Percentiles rank a stretch among this genome's conserved stretches.
These are phyloP conservation scores for Solanum arcanum DNA, from an alignment of 257 asterid genomes.

Conservation along the genomic window DNA sequence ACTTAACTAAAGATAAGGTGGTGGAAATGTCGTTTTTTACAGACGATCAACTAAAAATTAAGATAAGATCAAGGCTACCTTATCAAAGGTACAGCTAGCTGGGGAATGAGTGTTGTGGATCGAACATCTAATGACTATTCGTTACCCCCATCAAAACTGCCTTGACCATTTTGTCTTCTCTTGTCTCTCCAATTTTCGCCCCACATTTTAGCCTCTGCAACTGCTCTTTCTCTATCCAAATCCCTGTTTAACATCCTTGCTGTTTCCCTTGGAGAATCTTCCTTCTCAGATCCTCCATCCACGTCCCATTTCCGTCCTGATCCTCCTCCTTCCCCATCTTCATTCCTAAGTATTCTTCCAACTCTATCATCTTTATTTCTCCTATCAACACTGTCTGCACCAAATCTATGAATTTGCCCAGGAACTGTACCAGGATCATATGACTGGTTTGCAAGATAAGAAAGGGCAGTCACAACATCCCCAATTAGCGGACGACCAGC, in stretches of 20 bases:
- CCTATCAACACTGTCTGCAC: slow-evolving; percentile 30
- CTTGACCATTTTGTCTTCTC: slow-evolving; percentile 55
- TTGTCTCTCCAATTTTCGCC: slow-evolving; percentile 93
- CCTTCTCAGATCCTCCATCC: slow-evolving; percentile 77
- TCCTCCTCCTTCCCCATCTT: slow-evolving; percentile 47
- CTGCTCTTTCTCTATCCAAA: slow-evolving; percentile 84
- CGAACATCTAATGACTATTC: slow-evolving; percentile 17
- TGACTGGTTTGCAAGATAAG: slow-evolving; percentile 81
- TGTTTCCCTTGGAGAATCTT: slow-evolving; percentile 72
- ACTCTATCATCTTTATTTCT: slow-evolving; percentile 44
- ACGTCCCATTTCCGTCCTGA: slow-evolving; percentile 68
- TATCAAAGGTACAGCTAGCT: neutral
- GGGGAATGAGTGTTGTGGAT: neutral
- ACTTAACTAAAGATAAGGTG: neutral
- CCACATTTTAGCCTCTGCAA: slow-evolving; percentile 99
- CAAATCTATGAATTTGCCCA: slow-evolving; percentile 4
- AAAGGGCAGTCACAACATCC: slow-evolving; percentile 92
- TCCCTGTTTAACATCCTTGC: slow-evolving; percentile 58
- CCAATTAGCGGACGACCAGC: slow-evolving; percentile 93
- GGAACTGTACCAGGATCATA: slow-evolving; percentile 38
- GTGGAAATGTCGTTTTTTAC: neutral
- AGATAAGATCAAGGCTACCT: neutral
- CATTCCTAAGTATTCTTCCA: slow-evolving; percentile 48
- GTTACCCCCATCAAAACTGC: slow-evolving; percentile 51
- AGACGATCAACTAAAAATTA: neutral